Evolutionary conservation across 2,329 filamentous ascomycete species (phyloP).

Genomic region (Xylaria sp.): DNA sequence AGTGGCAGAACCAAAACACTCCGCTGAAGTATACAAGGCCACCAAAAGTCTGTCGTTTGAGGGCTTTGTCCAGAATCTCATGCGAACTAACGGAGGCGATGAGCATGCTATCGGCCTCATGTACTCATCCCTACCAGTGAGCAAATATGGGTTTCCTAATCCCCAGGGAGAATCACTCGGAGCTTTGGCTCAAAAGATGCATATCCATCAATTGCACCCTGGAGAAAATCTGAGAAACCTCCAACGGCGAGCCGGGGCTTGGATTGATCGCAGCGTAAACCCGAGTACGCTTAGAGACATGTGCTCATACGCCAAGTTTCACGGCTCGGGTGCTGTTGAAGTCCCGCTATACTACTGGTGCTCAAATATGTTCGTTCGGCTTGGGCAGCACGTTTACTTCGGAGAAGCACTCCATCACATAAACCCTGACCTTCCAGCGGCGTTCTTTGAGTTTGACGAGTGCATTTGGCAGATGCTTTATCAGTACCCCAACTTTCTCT

Average conservation of each 20-base stretch:
- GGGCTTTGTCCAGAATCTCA: neutral
- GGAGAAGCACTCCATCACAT: neutral
- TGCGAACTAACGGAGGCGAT: neutral
- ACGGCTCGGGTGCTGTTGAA: neutral
- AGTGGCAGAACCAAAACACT: neutral
- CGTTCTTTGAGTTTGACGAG: constrained; percentile 8
- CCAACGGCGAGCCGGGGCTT: neutral
- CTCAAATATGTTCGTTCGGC: neutral
- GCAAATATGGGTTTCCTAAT: constrained; percentile 4
- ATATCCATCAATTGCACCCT: neutral
- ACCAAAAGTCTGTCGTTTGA: neutral
- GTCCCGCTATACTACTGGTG: neutral
- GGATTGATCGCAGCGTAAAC: neutral
- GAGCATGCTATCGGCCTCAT: neutral
- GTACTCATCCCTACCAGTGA: neutral
- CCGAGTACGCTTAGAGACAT: neutral
- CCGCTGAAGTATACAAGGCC: neutral
- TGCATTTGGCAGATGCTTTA: neutral
- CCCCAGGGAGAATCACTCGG: neutral
- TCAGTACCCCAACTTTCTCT: neutral
- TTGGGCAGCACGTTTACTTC: neutral
- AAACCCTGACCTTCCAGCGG: neutral
- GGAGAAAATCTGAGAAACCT: neutral
- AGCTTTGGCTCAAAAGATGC: neutral
- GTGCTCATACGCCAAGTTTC: neutral